Percentiles rank a stretch among this genome's conserved stretches.
These are phyloP conservation scores for Crotalaria pallida DNA, from an alignment of 306 rosid genomes.

Conservation along the genomic window DNA sequence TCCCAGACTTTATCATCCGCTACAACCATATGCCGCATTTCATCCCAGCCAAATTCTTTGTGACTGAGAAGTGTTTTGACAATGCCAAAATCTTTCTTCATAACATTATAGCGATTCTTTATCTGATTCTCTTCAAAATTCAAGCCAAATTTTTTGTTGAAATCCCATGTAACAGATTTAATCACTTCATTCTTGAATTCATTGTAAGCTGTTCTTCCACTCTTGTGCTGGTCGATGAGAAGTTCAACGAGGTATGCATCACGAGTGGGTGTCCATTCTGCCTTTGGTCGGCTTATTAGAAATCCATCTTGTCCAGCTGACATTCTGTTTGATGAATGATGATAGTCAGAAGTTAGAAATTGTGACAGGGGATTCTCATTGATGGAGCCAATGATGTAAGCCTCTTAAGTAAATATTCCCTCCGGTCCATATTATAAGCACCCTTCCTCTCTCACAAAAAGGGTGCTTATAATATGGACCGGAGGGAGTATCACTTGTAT, in stretches of 20 bases:
- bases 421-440: too few species aligned
- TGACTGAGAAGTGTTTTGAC: conserved; percentile 37
- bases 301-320: conserved; percentile 34
- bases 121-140: conserved; percentile 47
- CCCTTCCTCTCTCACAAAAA: too few species aligned
- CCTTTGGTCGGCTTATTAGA: conserved; percentile 31
- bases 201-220: conserved; percentile 42
- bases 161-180: conserved; percentile 30
- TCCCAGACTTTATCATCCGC: conserved; percentile 45
- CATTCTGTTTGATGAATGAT: conserved; percentile 17
- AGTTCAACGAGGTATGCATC: conserved; percentile 35
- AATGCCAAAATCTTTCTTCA: conserved; percentile 42
- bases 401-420: not conserved
- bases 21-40: conserved; percentile 37
- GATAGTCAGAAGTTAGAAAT: not conserved
- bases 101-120: conserved; percentile 41
- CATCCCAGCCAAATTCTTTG: conserved; percentile 36
- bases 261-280: conserved; percentile 37
- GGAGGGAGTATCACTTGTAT: too few species aligned
- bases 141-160: conserved; percentile 31
- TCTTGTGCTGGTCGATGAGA: conserved; percentile 30
- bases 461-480: too few species aligned
- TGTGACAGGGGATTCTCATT: not conserved
- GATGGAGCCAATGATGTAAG: not conserved
- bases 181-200: conserved; percentile 41